Percentiles rank a stretch among this genome's conserved stretches.
Evolutionary conservation across 306 rosid species (phyloP).

Genomic region (Cucumis sativus): DNA sequence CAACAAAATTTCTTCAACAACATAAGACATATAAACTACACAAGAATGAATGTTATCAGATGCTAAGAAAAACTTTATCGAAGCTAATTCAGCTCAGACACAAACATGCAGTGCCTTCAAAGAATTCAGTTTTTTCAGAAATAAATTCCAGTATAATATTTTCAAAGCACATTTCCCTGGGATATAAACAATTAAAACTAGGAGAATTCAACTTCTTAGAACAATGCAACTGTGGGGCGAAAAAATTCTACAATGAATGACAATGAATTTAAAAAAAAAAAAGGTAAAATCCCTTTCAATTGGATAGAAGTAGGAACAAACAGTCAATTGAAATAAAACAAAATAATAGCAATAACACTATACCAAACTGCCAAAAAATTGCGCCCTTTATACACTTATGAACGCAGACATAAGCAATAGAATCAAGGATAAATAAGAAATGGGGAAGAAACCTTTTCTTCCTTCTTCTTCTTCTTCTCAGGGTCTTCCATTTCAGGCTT

Average conservation of each 20-base stretch:
- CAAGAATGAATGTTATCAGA: background rate
- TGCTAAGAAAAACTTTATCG: background rate
- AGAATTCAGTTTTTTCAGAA: background rate
- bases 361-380: background rate
- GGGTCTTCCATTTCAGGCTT: slow-evolving; percentile 51
- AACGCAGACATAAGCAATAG: background rate
- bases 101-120: background rate
- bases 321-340: background rate
- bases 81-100: background rate
- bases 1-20: background rate
- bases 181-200: background rate
- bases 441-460: slow-evolving; percentile 48
- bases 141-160: background rate
- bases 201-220: background rate
- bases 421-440: background rate
- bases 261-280: background rate
- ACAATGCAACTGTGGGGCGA: background rate
- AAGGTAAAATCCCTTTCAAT: background rate
- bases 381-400: background rate
- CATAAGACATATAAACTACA: background rate
- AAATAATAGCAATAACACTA: background rate
- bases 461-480: slow-evolving; percentile 86
- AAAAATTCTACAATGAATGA: background rate
- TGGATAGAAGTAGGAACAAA: too few relatives aligned
- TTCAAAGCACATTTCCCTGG: background rate